Percentiles rank a stretch among this genome's conserved stretches.
phyloP scores from a whole-genome alignment of 2,329 filamentous ascomycete genomes.

The Helotiales sp. region DNA sequence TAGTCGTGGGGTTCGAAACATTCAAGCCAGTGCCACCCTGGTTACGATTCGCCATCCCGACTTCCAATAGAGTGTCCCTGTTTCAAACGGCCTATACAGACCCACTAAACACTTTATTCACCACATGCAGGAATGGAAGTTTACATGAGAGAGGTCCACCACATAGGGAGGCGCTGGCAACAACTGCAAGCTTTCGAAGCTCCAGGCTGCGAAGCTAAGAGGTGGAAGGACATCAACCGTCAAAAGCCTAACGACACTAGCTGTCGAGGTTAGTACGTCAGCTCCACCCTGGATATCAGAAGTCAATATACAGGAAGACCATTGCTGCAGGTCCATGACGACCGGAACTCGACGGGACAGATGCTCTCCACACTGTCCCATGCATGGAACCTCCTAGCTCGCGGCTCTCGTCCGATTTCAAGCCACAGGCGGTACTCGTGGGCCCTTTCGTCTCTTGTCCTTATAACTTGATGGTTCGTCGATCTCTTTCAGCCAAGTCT shows the following conservation, averaged over 20 bases:
- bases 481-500: neutral
- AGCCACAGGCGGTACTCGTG: neutral
- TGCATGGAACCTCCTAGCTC: neutral
- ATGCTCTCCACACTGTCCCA: neutral
- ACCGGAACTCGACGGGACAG: no score
- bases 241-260: neutral
- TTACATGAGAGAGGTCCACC: neutral
- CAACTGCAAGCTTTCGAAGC: neutral
- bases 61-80: neutral
- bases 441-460: neutral
- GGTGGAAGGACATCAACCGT: conserved; percentile 3
- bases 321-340: neutral
- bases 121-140: conserved; percentile 1
- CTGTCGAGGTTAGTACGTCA: neutral
- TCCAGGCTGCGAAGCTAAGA: conserved; percentile 4
- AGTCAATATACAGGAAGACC: neutral
- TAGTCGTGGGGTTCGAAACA: neutral
- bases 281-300: neutral
- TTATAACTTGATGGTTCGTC: neutral
- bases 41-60: neutral
- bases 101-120: conserved; percentile 6
- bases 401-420: neutral
- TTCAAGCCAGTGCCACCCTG: neutral
- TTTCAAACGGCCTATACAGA: neutral
- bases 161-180: neutral